Percentiles rank a stretch among this genome's conserved stretches.
Evolutionary conservation across 371 early-diverging fungal species (phyloP).

Genomic region (Paraphysoderma sedebokerense): DNA sequence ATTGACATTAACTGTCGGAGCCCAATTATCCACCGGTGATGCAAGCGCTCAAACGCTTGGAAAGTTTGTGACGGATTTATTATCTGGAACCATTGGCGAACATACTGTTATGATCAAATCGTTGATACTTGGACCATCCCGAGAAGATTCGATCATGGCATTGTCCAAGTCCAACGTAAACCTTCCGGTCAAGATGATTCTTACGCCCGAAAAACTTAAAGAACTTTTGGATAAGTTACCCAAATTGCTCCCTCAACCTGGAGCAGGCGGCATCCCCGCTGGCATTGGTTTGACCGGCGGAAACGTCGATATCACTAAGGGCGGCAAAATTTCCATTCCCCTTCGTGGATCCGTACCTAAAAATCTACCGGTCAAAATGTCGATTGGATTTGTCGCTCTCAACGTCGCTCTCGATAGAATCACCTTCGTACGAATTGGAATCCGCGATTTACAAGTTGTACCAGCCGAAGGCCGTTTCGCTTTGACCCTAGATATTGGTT

Average conservation of each 20-base stretch:
- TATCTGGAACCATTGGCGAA: background rate
- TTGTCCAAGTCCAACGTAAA: background rate
- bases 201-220: background rate
- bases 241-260: background rate
- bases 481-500: too few species aligned
- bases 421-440: background rate
- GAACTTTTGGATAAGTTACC: background rate
- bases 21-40: background rate
- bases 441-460: too few species aligned
- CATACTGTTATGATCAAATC: background rate
- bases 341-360: background rate
- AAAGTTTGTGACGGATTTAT: background rate
- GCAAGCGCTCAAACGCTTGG: background rate
- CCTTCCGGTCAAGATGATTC: background rate
- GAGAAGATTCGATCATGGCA: background rate
- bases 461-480: too few species aligned
- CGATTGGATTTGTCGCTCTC: background rate
- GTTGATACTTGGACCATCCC: background rate
- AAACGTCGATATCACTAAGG: background rate
- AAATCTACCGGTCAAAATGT: background rate
- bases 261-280: background rate
- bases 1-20: background rate
- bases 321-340: background rate
- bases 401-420: background rate
- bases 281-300: background rate